These are phyloP conservation scores for Talaromyces sp. DNA, from an alignment of 2,329 filamentous ascomycete genomes.

Conservation along the genomic window DNA sequence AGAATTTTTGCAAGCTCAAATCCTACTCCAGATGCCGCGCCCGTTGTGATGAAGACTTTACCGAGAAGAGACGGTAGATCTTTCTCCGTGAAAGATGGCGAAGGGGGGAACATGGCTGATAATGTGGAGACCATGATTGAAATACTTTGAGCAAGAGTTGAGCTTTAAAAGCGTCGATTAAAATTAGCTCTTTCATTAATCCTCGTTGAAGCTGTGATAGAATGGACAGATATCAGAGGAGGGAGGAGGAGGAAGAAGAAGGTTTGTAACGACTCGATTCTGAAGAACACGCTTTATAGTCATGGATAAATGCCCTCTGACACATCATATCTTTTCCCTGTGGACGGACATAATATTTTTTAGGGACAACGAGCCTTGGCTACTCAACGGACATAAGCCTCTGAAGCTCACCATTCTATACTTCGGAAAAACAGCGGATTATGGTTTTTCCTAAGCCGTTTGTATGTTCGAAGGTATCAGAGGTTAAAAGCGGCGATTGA, in stretches of 20 bases:
- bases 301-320: too few species aligned
- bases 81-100: not conserved
- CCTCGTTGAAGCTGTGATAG: not conserved
- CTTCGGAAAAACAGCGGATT: slow-evolving; percentile 6
- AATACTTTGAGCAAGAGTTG: not conserved
- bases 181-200: not conserved
- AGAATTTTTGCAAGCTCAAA: slow-evolving; percentile 40
- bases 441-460: slow-evolving; percentile 9
- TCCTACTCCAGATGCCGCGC: slow-evolving; percentile 39
- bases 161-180: not conserved
- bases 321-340: too few species aligned
- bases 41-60: slow-evolving; percentile 41
- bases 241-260: not conserved
- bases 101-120: slow-evolving; percentile 7
- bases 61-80: not conserved
- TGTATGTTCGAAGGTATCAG: not conserved
- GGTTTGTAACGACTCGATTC: not conserved
- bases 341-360: not conserved
- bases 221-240: too few species aligned
- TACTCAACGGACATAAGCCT: not conserved
- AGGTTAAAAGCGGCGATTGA: not conserved
- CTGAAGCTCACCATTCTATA: not conserved
- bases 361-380: not conserved
- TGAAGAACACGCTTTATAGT: not conserved
- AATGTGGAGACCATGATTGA: slow-evolving; percentile 2